Evolutionary conservation across 345 rosid species (phyloP), one percentile per base, ranked within the genome.

Genomic region (Eucalyptus erythrocorys): DNA sequence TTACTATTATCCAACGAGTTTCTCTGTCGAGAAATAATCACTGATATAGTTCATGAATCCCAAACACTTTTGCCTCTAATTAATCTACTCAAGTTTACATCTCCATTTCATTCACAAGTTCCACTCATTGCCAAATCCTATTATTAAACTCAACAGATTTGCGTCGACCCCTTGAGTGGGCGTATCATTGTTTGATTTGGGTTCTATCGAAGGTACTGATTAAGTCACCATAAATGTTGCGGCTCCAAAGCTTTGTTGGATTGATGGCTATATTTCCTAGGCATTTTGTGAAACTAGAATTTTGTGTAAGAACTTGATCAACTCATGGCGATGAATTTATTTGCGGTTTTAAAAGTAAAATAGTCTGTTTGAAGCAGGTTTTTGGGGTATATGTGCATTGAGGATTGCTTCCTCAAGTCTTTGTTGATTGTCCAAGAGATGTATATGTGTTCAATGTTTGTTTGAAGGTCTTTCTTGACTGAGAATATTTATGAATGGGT

Each of bases 311-410:
- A 68, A 68, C 43, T 68, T 17, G 43, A 17, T 34, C 43, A 17
- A 34, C 80, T 68, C 13, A 4, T 0, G 7, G 42, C 0, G 3
- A 16, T 34, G 19, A 32, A 68, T 11, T 34, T 34, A 34, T 34
- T 2, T 8, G 4, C 6, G 0, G 7, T 21, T 68, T 34, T 9
- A 34, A 3, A 17, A 71, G 45, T 34, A 71, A 15, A 8, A 5
- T 5, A 34, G 80, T 34, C 81, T 9, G 1, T 71, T 37, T 34
- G 26, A 71, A 37, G 24, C 11, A 3, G 45, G 45, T 19, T 49
- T 49, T 15, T 15, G 19, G 51, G 7, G 51, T 49, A 49, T 49
- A 2, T 15, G 3, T 49, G 19, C 19, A 0, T 6, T 49, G 19
- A 49, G 51, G 51, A 49, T 49, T 49, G 51, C 19, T 49, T 49